phyloP scores from a whole-genome alignment of 805 yeast species.

The Suhomyces faveliae region DNA sequence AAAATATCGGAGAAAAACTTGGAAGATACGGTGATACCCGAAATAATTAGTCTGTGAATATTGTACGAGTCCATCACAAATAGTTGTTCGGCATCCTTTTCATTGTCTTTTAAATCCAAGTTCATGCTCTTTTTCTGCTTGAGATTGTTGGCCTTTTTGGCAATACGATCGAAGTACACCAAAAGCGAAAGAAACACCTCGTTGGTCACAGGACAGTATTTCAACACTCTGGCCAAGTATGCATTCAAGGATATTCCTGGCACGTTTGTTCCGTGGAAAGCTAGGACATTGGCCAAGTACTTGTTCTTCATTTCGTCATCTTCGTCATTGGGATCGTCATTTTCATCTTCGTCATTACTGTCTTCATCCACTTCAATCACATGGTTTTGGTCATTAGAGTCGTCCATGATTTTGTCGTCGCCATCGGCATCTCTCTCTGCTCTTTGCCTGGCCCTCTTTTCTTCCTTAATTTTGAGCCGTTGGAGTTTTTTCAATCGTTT shows the following conservation, averaged over 20 bases:
- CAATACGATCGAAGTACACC: constrained; percentile 92
- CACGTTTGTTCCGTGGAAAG: constrained; percentile 93
- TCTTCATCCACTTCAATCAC: constrained; percentile 22
- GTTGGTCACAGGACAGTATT: constrained; percentile 98
- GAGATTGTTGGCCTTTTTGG: constrained; percentile 69
- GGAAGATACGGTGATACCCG: constrained; percentile 93
- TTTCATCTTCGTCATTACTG: constrained; percentile 20
- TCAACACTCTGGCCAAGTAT: constrained; percentile 83
- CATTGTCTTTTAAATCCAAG: constrained; percentile 13
- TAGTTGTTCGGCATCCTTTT: constrained; percentile 46
- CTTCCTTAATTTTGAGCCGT: constrained; percentile 11
- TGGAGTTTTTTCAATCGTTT: constrained; percentile 27
- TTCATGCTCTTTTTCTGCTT: constrained; percentile 22
- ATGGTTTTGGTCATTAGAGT: constrained; percentile 14
- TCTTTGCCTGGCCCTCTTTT: constrained; percentile 3
- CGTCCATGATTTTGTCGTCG: constrained; percentile 12
- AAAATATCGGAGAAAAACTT: constrained; percentile 94
- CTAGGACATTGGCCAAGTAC: constrained; percentile 68
- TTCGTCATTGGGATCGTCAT: constrained; percentile 29
- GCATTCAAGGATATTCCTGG: constrained; percentile 94
- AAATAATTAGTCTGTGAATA: constrained; percentile 88
- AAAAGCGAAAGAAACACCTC: constrained; percentile 88
- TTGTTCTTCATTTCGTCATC: constrained; percentile 47
- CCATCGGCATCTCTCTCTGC: constrained; percentile 10
- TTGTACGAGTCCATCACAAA: constrained; percentile 96